Evolutionary conservation across 305 asterid genomes (phyloP).

Genomic region (Solanum hybrid): DNA sequence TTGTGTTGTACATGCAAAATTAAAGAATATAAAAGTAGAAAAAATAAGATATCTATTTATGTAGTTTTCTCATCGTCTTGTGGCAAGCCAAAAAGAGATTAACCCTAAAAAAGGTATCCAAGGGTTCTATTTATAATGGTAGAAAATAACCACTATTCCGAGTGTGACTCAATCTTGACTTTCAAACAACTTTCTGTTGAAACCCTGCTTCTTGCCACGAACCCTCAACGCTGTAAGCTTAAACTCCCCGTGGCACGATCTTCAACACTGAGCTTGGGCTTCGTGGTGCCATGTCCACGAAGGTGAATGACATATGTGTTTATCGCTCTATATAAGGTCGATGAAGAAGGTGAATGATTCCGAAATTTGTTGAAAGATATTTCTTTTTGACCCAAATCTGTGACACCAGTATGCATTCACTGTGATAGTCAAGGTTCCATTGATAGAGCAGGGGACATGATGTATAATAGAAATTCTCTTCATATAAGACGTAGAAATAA

Average conservation of each 20-base stretch:
- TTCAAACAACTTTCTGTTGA: not conserved
- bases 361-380: not conserved
- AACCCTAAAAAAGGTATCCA: not conserved
- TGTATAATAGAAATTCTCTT: not conserved
- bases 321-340: not conserved
- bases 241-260: not conserved
- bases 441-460: not conserved
- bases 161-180: not conserved
- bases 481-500: too few relatives aligned
- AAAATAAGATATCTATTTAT: too few relatives aligned
- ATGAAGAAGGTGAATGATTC: not conserved
- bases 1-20: not conserved
- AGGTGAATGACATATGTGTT: not conserved
- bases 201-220: not conserved
- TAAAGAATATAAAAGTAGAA: not conserved
- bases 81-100: not conserved
- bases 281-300: not conserved
- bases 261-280: not conserved
- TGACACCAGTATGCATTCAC: too few relatives aligned
- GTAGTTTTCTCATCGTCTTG: too few relatives aligned
- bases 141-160: not conserved
- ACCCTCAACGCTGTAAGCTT: not conserved
- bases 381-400: not conserved
- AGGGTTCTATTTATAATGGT: not conserved
- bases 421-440: not conserved